Percentiles rank a stretch among this genome's conserved stretches.
phyloP scores from a whole-genome alignment of 2,329 filamentous ascomycete genomes.

The Xylariaceae sp. region DNA sequence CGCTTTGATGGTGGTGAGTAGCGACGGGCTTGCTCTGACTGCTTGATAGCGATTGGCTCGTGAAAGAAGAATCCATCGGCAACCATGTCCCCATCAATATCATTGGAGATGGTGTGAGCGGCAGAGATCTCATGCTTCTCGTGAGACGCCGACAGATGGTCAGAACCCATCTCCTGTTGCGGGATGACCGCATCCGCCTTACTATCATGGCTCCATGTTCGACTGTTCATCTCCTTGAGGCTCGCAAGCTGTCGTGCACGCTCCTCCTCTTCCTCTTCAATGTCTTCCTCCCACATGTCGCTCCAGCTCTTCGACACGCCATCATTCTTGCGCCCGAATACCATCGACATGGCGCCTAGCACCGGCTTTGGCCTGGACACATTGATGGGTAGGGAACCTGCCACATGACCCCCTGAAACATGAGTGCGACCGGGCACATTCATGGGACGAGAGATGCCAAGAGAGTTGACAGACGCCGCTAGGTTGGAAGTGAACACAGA shows the following conservation, averaged over 20 bases:
- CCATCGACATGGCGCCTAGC: constrained; percentile 65
- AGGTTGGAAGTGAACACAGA: constrained; percentile 81
- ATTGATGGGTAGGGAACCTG: constrained; percentile 70
- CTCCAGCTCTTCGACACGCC: constrained; percentile 97
- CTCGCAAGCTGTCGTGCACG: constrained; percentile 53
- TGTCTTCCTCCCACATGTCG: constrained; percentile 93
- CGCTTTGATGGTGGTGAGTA: constrained; percentile 66
- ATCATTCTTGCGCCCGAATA: constrained; percentile 73
- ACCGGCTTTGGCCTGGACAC: constrained; percentile 70
- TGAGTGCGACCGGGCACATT: constrained; percentile 41
- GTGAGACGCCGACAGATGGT: constrained; percentile 38
- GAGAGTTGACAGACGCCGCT: constrained; percentile 73
- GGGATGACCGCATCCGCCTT: constrained; percentile 38
- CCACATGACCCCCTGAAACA: constrained; percentile 53
- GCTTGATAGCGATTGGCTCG: constrained; percentile 46
- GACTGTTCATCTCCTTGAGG: constrained; percentile 63
- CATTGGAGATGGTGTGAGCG: constrained; percentile 37
- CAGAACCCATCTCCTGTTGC: constrained; percentile 40
- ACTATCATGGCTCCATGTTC: constrained; percentile 76
- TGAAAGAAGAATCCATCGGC: constrained; percentile 71
- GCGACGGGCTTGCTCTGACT: constrained; percentile 38
- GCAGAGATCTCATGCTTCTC: constrained; percentile 38
- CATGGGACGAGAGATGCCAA: constrained; percentile 49
- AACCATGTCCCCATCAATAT: constrained; percentile 60
- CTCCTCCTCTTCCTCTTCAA: constrained; percentile 67